phyloP scores from a whole-genome alignment of 352 stramenopile species.

The Globisporangium radiosum region DNA sequence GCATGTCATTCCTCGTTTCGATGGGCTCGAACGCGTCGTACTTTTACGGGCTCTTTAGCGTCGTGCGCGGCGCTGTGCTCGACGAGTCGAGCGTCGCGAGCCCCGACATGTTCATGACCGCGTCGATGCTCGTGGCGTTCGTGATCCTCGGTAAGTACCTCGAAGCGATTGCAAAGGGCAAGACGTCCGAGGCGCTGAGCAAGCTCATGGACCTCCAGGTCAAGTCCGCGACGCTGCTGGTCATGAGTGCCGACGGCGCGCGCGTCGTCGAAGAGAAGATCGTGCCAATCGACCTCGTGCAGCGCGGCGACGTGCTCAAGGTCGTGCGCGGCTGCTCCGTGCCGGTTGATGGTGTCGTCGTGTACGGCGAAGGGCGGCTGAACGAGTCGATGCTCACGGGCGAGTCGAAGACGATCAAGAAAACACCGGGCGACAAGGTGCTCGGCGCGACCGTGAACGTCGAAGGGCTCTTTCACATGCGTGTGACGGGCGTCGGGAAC shows the following conservation, averaged over 20 bases:
- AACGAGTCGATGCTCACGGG: slow-evolving; percentile 95
- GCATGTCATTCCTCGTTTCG: slow-evolving; percentile 97
- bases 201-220: slow-evolving; percentile 95
- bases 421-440: slow-evolving; percentile 78
- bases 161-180: slow-evolving; percentile 90
- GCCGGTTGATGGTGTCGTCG: slow-evolving; percentile 90
- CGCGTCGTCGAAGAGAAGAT: slow-evolving; percentile 64
- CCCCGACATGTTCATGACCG: slow-evolving; percentile 96
- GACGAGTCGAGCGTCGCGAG: slow-evolving; percentile 61
- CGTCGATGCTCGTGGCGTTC: slow-evolving; percentile 97
- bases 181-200: slow-evolving; percentile 93
- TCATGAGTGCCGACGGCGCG: slow-evolving; percentile 52
- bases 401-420: slow-evolving; percentile 93
- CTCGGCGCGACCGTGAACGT: slow-evolving; percentile 91
- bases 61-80: slow-evolving; percentile 64
- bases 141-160: slow-evolving; percentile 98
- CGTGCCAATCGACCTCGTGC: slow-evolving; percentile 84
- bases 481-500: slow-evolving; percentile 89
- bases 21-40: slow-evolving; percentile 96
- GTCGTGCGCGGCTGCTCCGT: slow-evolving; percentile 90
- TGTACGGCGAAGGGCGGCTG: slow-evolving; percentile 86
- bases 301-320: slow-evolving; percentile 91
- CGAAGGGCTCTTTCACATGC: slow-evolving; percentile 89
- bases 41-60: slow-evolving; percentile 91
- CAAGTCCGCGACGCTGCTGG: slow-evolving; percentile 91